These are phyloP conservation scores for Williopsis jadinii DNA, from an alignment of 1,139 yeast species.

Conservation along the genomic window DNA sequence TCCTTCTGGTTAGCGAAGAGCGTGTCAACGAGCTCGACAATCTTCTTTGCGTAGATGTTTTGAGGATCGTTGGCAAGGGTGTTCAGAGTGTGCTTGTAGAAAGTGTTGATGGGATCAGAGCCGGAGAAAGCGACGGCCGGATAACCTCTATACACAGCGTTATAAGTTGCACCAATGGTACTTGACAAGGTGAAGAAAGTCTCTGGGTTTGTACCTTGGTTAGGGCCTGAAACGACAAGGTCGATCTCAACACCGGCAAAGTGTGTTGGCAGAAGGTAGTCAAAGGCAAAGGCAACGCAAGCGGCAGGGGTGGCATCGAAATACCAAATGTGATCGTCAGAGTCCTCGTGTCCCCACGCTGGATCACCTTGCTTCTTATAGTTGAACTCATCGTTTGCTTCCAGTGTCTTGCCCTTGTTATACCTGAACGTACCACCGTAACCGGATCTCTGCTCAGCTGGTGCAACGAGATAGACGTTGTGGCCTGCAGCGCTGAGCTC, in stretches of 20 bases:
- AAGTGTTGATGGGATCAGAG: conserved; percentile 35
- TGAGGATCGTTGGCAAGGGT: conserved; percentile 30
- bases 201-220: conserved; percentile 38
- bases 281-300: conserved; percentile 35
- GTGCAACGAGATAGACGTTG: conserved; percentile 48
- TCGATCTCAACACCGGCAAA: conserved; percentile 32
- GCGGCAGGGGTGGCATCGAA: conserved; percentile 41
- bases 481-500: conserved; percentile 50
- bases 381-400: conserved; percentile 32
- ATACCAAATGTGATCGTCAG: conserved; percentile 38
- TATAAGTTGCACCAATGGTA: conserved; percentile 37
- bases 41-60: conserved; percentile 35
- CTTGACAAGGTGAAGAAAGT: conserved; percentile 36
- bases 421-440: conserved; percentile 47
- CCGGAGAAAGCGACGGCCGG: conserved; percentile 38
- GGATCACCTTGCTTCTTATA: conserved; percentile 35
- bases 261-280: conserved; percentile 32
- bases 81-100: conserved; percentile 34
- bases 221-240: conserved; percentile 38
- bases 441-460: conserved; percentile 54
- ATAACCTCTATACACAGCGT: conserved; percentile 36
- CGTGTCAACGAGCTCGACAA: conserved; percentile 34
- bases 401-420: conserved; percentile 32
- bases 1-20: conserved; percentile 30
- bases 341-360: conserved; percentile 36